Percentiles rank a stretch among this genome's conserved stretches.
These are phyloP conservation scores for Taxillus chinensis DNA, from an alignment of 164 flowering plant species.

Conservation along the genomic window DNA sequence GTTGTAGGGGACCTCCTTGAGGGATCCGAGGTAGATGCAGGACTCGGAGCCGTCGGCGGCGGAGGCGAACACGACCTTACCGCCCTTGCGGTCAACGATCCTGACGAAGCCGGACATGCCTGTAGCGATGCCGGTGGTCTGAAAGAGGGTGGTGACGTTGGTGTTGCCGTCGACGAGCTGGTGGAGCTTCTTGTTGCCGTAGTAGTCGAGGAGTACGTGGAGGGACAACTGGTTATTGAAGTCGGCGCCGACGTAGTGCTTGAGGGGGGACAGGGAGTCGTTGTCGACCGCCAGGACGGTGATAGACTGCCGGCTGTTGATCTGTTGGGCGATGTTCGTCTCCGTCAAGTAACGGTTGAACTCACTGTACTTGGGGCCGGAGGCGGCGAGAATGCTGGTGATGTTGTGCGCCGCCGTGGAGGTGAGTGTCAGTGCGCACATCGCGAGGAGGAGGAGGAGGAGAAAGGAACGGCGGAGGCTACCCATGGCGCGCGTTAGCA, in stretches of 20 bases:
- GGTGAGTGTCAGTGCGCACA: not conserved
- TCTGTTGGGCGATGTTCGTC: not conserved
- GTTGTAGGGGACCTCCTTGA: constrained; percentile 64
- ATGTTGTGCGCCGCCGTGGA: not conserved
- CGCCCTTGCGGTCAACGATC: constrained; percentile 30
- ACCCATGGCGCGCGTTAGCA: too few relatives aligned
- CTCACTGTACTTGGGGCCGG: not conserved
- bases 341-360: not conserved
- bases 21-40: constrained; percentile 48
- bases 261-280: not conserved
- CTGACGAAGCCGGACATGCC: not conserved
- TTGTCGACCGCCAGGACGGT: constrained; percentile 1
- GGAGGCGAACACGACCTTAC: constrained; percentile 81
- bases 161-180: not conserved
- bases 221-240: not conserved
- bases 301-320: constrained; percentile 1
- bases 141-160: not conserved
- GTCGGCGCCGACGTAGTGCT: not conserved
- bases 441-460: too few relatives aligned
- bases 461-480: too few relatives aligned
- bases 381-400: not conserved
- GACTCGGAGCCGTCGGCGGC: constrained; percentile 61
- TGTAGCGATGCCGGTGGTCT: not conserved
- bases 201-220: constrained; percentile 2
- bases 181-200: constrained; percentile 1